Conservation (phyloP, 2,329 filamentous ascomycete genomes). For the Penicillium sp. region DNA sequence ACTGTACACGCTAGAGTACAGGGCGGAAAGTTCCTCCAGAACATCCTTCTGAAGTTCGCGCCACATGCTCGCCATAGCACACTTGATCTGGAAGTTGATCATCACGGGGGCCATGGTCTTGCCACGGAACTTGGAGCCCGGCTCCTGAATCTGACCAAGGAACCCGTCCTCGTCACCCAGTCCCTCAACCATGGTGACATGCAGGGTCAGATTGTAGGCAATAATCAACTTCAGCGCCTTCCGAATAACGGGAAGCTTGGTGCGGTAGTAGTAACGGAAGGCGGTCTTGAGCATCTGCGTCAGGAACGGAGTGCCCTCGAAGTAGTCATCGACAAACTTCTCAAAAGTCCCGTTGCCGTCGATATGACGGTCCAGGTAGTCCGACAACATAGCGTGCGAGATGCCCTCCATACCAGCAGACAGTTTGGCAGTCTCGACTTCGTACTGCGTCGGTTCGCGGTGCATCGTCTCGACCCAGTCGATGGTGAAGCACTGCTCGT, state of each 20-base stretch:
- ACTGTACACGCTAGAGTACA: conserved; percentile 98
- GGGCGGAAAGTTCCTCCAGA: conserved; percentile 82
- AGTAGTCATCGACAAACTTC: conserved; percentile 92
- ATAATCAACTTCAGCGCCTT: conserved; percentile 94
- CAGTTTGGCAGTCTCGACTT: conserved; percentile 81
- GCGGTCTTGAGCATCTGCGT: conserved; percentile 96
- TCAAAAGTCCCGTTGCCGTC: conserved; percentile 88
- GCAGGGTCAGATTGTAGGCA: conserved; percentile 91
- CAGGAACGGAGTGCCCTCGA: conserved; percentile 90
- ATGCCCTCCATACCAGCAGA: conserved; percentile 88
- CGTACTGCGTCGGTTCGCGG: conserved; percentile 74
- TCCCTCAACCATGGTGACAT: conserved; percentile 92
- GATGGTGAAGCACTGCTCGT: conserved; percentile 87
- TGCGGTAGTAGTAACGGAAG: conserved; percentile 87
- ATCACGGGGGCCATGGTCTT: conserved; percentile 93
- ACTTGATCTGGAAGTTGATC: conserved; percentile 99
- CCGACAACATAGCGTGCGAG: conserved; percentile 73
- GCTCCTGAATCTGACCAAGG: conserved; percentile 80
- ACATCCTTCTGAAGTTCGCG: conserved; percentile 95
- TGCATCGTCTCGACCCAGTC: conserved; percentile 88
- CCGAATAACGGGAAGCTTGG: conserved; percentile 83
- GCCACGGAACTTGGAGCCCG: conserved; percentile 81
- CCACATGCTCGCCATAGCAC: conserved; percentile 96
- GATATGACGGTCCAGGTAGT: conserved; percentile 94
- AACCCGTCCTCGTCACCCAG: conserved; percentile 75